Conservation (phyloP, 106 monocot genomes). For the Alisma plantagoaquatica region DNA sequence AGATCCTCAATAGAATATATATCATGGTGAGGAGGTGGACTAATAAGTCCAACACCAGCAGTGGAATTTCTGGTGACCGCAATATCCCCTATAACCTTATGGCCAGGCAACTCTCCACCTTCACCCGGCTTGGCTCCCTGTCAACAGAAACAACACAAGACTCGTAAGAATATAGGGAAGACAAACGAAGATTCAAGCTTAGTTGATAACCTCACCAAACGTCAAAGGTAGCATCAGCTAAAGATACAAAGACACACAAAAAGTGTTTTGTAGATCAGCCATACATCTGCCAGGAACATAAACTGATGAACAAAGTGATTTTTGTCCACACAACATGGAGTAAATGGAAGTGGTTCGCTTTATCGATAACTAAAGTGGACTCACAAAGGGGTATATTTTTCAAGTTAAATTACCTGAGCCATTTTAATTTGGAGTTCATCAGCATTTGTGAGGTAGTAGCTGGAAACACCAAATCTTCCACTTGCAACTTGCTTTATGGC, state of each 20-base stretch:
- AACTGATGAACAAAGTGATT: slow-evolving; percentile 72
- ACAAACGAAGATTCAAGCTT: too few species aligned
- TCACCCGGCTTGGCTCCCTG: slow-evolving; percentile 99
- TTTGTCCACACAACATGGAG: slow-evolving; percentile 15
- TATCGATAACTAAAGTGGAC: slow-evolving; percentile 20
- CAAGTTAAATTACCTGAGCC: slow-evolving; percentile 95
- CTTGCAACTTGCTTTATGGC: slow-evolving; percentile 99
- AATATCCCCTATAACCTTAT: slow-evolving; percentile 97
- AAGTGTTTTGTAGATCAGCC: slow-evolving; percentile 59
- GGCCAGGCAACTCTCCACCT: slow-evolving; percentile 98
- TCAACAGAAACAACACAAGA: slow-evolving; percentile 2
- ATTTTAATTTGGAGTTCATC: slow-evolving; percentile 99
- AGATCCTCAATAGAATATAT: slow-evolving; percentile 99
- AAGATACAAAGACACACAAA: slow-evolving; percentile 55
- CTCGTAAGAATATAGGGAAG: not conserved
- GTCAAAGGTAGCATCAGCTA: slow-evolving; percentile 58
- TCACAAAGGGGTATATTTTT: too few species aligned
- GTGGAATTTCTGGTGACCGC: slow-evolving; percentile 96
- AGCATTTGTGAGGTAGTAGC: slow-evolving; percentile 97
- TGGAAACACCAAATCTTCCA: slow-evolving; percentile 96
- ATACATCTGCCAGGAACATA: slow-evolving; percentile 88
- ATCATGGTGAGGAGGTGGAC: slow-evolving; percentile 98
- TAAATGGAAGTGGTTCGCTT: slow-evolving; percentile 41
- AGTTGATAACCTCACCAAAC: slow-evolving; percentile 61
- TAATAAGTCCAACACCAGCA: slow-evolving; percentile 95